Percentiles rank a stretch among this genome's conserved stretches.
Conservation (phyloP, 148 eudicot species). For the Amaranthus hypochondriacus region DNA sequence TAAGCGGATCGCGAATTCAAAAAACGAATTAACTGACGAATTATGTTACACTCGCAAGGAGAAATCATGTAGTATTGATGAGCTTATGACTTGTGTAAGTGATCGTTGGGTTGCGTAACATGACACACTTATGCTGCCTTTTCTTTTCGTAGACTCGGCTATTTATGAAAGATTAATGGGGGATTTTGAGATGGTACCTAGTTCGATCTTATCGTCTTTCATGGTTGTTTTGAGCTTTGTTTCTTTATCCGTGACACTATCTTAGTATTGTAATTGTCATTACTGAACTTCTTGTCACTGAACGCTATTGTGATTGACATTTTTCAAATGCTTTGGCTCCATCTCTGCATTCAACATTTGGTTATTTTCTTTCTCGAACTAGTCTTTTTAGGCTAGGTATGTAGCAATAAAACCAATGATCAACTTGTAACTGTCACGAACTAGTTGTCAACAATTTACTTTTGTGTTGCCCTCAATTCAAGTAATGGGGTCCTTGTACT, state of each 20-base stretch:
- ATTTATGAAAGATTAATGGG: too few relatives aligned
- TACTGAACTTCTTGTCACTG: too few relatives aligned
- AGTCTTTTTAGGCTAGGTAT: background rate
- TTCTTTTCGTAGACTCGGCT: too few relatives aligned
- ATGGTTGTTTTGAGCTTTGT: too few relatives aligned
- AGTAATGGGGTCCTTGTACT: background rate
- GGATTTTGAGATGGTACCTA: too few relatives aligned
- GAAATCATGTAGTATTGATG: conserved; percentile 1
- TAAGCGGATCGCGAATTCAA: too few relatives aligned
- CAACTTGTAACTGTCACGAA: background rate
- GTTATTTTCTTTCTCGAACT: background rate
- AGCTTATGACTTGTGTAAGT: background rate
- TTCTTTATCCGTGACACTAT: too few relatives aligned
- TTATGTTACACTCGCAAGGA: background rate
- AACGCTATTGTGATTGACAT: background rate
- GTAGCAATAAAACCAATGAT: background rate
- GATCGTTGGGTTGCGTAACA: background rate
- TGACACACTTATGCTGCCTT: too few relatives aligned
- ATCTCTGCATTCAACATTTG: background rate
- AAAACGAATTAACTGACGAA: too few relatives aligned
- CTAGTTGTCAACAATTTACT: background rate
- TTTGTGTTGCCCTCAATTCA: background rate
- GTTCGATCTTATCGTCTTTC: too few relatives aligned
- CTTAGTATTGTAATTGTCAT: too few relatives aligned
- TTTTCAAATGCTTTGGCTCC: background rate